Conservation (phyloP, 257 asterid genomes). For the Eustoma russellianum region DNA sequence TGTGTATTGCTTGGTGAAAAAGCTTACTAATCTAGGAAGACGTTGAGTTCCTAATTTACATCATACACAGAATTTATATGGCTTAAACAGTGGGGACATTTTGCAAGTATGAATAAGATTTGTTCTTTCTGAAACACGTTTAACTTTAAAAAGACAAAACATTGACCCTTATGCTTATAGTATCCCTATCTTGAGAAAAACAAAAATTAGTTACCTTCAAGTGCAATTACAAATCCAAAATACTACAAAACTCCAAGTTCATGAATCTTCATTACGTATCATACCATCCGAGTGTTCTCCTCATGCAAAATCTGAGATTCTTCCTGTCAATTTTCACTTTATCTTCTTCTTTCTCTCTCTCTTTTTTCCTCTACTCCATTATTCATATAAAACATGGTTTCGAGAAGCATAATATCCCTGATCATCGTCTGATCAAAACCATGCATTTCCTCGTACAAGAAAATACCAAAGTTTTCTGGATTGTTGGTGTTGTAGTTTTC, state of each 20-base stretch:
- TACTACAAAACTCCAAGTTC: conserved; percentile 20
- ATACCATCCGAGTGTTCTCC: conserved; percentile 4
- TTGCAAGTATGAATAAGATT: no score
- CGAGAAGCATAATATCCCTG: not conserved
- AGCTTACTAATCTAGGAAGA: no score
- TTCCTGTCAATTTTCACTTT: not conserved
- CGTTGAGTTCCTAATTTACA: no score
- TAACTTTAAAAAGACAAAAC: conserved; percentile 27
- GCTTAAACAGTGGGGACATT: no score
- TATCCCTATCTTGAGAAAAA: conserved; percentile 19
- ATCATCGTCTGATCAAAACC: conserved; percentile 2
- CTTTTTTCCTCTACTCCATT: not conserved
- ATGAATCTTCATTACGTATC: conserved; percentile 25
- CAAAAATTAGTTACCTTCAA: conserved; percentile 9
- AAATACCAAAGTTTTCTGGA: conserved; percentile 35
- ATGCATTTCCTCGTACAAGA: conserved; percentile 57
- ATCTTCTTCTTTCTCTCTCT: not conserved
- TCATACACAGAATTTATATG: no score
- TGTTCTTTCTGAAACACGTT: not conserved
- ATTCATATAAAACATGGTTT: not conserved
- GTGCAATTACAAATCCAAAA: not conserved
- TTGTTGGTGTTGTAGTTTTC: conserved; percentile 39
- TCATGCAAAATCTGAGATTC: not conserved
- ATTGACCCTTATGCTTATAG: conserved; percentile 28
- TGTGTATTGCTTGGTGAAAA: no score